phyloP scores from a whole-genome alignment of 176 grass and related monocot species.

The Oryza nivara region DNA sequence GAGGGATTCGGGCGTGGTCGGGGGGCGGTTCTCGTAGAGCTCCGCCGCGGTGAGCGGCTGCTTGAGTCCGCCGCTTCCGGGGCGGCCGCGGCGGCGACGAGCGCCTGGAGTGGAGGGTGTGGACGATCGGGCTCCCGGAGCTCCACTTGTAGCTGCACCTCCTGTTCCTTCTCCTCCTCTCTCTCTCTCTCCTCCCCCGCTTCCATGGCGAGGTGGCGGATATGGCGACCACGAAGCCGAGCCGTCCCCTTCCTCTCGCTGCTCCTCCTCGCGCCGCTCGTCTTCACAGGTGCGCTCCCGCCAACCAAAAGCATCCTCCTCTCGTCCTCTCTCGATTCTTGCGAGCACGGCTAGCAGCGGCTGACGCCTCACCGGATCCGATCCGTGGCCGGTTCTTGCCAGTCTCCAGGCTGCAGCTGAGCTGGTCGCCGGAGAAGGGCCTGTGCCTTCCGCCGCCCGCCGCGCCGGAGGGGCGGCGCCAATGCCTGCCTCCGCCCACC shows the following conservation, averaged over 20 bases:
- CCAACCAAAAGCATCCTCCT: background rate
- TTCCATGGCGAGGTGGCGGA: conserved; percentile 49
- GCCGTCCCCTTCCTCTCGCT: conserved; percentile 41
- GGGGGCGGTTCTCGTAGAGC: conserved; percentile 57
- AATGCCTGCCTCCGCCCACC: conserved; percentile 12
- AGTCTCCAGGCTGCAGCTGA: conserved; percentile 63
- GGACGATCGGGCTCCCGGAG: conserved; percentile 66
- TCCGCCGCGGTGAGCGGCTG: conserved; percentile 3
- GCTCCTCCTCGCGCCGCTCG: conserved; percentile 53
- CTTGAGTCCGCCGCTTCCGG: conserved; percentile 51
- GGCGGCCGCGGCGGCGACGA: conserved; percentile 62
- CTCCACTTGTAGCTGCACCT: conserved; percentile 75
- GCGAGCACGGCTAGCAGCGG: background rate
- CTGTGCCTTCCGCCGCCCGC: background rate
- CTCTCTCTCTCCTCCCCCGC: background rate
- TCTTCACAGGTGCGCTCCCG: conserved; percentile 60
- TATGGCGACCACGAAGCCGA: conserved; percentile 36
- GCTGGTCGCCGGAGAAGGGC: conserved; percentile 40
- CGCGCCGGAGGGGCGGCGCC: conserved; percentile 17
- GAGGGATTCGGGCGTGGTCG: conserved; percentile 47
- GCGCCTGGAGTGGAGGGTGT: conserved; percentile 83
- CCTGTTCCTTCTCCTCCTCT: background rate
- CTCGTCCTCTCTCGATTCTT: conserved; percentile 12
- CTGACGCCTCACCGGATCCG: conserved; percentile 9
- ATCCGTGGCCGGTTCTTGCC: conserved; percentile 34